phyloP scores from a whole-genome alignment of 768 basidiomycete species.

The Chiua virens region DNA sequence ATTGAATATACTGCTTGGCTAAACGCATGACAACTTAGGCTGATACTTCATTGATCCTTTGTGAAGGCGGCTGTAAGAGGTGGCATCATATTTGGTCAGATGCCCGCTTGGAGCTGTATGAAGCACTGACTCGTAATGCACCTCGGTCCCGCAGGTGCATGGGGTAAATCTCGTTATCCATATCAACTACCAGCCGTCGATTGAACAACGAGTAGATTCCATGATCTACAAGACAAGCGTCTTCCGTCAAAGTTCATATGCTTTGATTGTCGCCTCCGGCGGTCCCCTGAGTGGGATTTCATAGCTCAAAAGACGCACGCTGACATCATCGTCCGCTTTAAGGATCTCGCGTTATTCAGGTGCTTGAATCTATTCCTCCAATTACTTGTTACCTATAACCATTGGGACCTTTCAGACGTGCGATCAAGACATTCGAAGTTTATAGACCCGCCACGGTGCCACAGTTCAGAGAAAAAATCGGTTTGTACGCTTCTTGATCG shows the following conservation, averaged over 20 bases:
- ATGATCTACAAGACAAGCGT: conserved; percentile 54
- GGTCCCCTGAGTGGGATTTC: conserved; percentile 68
- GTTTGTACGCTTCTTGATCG: conserved; percentile 36
- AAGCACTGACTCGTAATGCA: not conserved
- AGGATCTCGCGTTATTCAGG: conserved; percentile 73
- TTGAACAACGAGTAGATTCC: conserved; percentile 46
- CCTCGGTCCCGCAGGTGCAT: conserved; percentile 35
- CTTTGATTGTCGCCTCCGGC: conserved; percentile 73
- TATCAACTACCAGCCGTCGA: not conserved
- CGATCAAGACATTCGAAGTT: conserved; percentile 67
- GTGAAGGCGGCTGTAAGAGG: conserved; percentile 68
- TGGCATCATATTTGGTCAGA: conserved; percentile 80
- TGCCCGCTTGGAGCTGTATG: not conserved
- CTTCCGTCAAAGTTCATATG: conserved; percentile 65
- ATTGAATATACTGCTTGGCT: not conserved
- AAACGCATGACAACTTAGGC: conserved; percentile 35
- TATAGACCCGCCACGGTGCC: conserved; percentile 42
- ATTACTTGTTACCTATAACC: not conserved
- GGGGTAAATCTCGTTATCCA: conserved; percentile 28
- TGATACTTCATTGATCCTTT: conserved; percentile 58
- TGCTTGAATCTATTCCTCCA: conserved; percentile 21
- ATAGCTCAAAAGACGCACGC: conserved; percentile 57
- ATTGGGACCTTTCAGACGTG: conserved; percentile 46
- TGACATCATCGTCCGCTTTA: conserved; percentile 60
- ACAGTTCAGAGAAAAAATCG: conserved; percentile 61